A percentile compares a stretch with the other conserved stretches of the same genome.
Evolutionary conservation across 805 yeast genomes (phyloP).

Genomic region (Jamesozyma piceae): DNA sequence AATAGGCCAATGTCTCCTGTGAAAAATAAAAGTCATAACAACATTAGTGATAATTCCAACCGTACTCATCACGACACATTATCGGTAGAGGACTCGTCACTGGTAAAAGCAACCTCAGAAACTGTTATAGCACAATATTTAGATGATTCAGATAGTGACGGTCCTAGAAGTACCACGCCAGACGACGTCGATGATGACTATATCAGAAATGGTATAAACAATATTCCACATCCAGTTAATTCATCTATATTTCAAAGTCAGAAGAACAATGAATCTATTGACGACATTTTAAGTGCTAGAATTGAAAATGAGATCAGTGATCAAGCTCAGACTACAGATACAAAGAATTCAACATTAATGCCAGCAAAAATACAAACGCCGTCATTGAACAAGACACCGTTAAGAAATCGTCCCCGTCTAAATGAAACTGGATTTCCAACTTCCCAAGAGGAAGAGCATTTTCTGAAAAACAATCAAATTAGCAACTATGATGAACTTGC

Average conservation of each 20-base stretch:
- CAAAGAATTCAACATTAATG: neutral
- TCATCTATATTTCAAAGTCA: too few relatives aligned
- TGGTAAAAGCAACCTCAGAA: slow-evolving; percentile 12
- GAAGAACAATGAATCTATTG: slow-evolving; percentile 16
- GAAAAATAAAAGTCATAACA: neutral
- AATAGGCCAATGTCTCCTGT: slow-evolving; percentile 17
- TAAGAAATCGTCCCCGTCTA: neutral
- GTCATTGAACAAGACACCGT: neutral
- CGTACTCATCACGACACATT: neutral
- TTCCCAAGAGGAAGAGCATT: neutral
- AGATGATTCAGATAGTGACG: slow-evolving; percentile 3
- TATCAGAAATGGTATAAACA: neutral
- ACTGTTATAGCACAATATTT: slow-evolving; percentile 21
- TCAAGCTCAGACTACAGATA: neutral
- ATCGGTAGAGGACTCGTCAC: neutral
- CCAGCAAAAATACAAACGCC: neutral
- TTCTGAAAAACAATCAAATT: too few relatives aligned
- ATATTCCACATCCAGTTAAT: neutral
- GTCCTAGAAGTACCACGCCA: slow-evolving; percentile 1
- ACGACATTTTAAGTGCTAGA: slow-evolving; percentile 19
- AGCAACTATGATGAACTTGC: too few relatives aligned
- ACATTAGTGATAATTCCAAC: neutral
- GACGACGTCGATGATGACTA: neutral
- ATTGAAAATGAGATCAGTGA: slow-evolving; percentile 7
- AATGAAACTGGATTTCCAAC: neutral